Evolutionary conservation across 306 rosid species (phyloP), one percentile per base, ranked within the genome.

Genomic region (Dalbergia oliveri): DNA sequence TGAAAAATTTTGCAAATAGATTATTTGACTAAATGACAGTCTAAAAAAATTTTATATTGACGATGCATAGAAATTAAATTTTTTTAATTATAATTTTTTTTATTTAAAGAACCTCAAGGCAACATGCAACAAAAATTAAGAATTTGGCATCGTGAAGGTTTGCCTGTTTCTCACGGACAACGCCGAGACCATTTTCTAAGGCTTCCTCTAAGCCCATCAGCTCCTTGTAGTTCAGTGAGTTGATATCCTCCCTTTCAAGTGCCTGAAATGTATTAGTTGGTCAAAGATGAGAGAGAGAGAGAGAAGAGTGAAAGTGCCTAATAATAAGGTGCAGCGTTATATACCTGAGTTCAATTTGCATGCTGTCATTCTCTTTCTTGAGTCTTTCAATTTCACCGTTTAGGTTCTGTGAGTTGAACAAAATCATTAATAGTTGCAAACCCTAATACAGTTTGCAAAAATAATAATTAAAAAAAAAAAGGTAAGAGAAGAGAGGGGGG

Each of bases 341-440:
- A 41, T 77, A 87, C 97, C 91, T 89, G 72, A 91, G 91, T 58
- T 91, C 86, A 69, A 89, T 84, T 77, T 91, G 89, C 97, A 91
- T 87, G 88, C 79, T 83, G 72, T 89, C 97, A 41, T 93, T 91
- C 78, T 93, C 97, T 81, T 93, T 93, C 89, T 89, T 93, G 71
- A 89, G 67, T 58, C 89, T 89, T 18, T 91, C 93, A 65, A 93
- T 69, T 88, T 93, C 97, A 47, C 80, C 72, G 86, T 73, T 79
- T 35, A 93, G 86, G 76, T 88, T 87, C 96, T 91, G 89, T 41
- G 5, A 45, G 77, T 87, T 57, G 44, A 75, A 62, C 44, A 56
- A 56, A 76, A 31, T 16, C 53, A 50, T 15, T 18, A 69, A 12
- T n/a, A 18, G 34, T 67, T 10, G 16, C 60, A 68, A 79, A 33